These are phyloP conservation scores for Lepidopterella palustris DNA, from an alignment of 495 filamentous ascomycete genomes.

Conservation along the genomic window DNA sequence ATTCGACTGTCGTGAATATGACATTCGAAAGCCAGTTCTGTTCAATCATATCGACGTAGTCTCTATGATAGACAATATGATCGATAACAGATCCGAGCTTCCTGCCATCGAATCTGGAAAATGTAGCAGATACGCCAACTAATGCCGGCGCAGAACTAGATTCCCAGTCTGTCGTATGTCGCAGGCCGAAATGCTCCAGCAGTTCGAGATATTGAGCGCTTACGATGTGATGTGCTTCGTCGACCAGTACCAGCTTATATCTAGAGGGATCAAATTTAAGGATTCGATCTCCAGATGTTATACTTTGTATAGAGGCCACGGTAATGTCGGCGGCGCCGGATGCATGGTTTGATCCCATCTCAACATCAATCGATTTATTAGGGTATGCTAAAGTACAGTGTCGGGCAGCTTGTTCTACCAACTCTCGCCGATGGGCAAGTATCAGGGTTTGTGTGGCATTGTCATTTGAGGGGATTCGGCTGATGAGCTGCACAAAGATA, in stretches of 20 bases:
- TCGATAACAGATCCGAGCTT: constrained; percentile 82
- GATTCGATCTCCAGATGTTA: constrained; percentile 67
- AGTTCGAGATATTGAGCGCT: constrained; percentile 66
- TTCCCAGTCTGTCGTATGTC: constrained; percentile 39
- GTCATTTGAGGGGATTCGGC: constrained; percentile 56
- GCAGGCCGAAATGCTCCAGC: constrained; percentile 68
- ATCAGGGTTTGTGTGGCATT: constrained; percentile 75
- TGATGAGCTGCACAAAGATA: constrained; percentile 93
- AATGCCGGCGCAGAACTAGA: constrained; percentile 54
- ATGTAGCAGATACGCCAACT: constrained; percentile 89
- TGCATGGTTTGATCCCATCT: constrained; percentile 74
- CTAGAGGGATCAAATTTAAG: constrained; percentile 67
- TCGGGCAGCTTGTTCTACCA: constrained; percentile 88
- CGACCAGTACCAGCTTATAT: constrained; percentile 91
- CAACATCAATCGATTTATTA: constrained; percentile 69
- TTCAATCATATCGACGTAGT: constrained; percentile 93
- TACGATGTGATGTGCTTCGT: constrained; percentile 98
- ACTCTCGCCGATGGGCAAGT: constrained; percentile 82
- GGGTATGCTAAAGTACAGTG: constrained; percentile 82
- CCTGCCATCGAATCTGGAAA: constrained; percentile 85
- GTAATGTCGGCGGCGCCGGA: constrained; percentile 83
- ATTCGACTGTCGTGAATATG: constrained; percentile 86
- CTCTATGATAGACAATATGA: constrained; percentile 88
- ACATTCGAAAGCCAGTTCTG: constrained; percentile 80
- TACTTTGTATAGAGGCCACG: constrained; percentile 79